These are phyloP conservation scores for Entoloma clypeatum DNA, from an alignment of 1,284 basidiomycete genomes.

Conservation along the genomic window DNA sequence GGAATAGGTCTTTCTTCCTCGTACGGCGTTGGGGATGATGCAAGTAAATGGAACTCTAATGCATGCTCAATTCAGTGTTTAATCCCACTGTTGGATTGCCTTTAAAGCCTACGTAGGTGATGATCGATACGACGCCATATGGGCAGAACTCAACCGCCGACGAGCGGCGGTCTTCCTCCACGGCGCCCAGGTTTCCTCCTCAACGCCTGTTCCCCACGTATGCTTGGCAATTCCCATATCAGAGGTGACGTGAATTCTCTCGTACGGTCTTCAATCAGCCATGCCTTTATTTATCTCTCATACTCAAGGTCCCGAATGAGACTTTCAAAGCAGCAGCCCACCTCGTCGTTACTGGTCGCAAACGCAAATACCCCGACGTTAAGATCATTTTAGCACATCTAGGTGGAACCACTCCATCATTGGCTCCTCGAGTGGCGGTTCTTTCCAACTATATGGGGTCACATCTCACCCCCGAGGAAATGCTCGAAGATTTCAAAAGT, in stretches of 20 bases:
- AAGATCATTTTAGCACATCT: conserved; percentile 68
- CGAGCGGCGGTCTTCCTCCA: conserved; percentile 63
- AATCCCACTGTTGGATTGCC: no score
- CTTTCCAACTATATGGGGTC: conserved; percentile 68
- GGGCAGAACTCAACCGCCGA: conserved; percentile 60
- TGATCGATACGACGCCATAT: conserved; percentile 56
- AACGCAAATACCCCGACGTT: conserved; percentile 52
- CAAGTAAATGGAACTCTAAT: conserved; percentile 34
- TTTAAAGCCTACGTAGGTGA: conserved; percentile 61
- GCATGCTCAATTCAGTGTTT: no score
- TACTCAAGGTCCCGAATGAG: conserved; percentile 70
- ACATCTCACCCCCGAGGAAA: conserved; percentile 50
- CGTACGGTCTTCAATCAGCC: not conserved
- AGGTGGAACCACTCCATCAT: conserved; percentile 57
- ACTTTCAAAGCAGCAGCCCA: conserved; percentile 76
- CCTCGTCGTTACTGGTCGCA: conserved; percentile 65
- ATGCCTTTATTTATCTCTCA: conserved; percentile 6
- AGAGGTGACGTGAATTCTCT: conserved; percentile 45
- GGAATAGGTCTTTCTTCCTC: conserved; percentile 62
- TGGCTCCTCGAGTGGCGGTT: conserved; percentile 62
- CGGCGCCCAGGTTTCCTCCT: conserved; percentile 60
- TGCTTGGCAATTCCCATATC: conserved; percentile 62
- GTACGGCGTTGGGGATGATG: conserved; percentile 46
- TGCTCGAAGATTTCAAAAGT: conserved; percentile 58
- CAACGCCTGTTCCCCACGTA: conserved; percentile 56